A percentile compares a stretch with the other conserved stretches of the same genome.
These are phyloP conservation scores for Scheffersomyces parashehatae DNA, from an alignment of 1,139 yeast species.

Conservation along the genomic window DNA sequence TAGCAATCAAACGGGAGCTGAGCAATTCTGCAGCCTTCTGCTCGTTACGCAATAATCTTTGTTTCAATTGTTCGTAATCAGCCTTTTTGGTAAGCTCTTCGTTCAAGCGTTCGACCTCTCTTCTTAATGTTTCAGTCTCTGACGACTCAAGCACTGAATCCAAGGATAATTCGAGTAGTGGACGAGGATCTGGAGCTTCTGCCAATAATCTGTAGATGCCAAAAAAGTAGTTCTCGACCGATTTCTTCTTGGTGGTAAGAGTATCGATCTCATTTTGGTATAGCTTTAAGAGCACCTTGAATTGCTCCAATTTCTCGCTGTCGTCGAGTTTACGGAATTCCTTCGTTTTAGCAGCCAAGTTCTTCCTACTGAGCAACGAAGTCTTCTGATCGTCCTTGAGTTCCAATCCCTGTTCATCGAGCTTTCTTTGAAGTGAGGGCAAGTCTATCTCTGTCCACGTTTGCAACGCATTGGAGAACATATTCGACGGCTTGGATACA, in stretches of 20 bases:
- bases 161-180: slow-evolving; percentile 70
- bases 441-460: slow-evolving; percentile 78
- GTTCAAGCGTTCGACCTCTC: slow-evolving; percentile 56
- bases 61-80: slow-evolving; percentile 77
- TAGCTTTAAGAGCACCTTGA: slow-evolving; percentile 69
- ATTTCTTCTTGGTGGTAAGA: slow-evolving; percentile 75
- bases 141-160: slow-evolving; percentile 63
- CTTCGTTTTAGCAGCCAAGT: slow-evolving; percentile 78
- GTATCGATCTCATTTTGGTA: slow-evolving; percentile 89
- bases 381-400: slow-evolving; percentile 69
- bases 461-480: slow-evolving; percentile 55
- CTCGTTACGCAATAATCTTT: slow-evolving; percentile 57
- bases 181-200: slow-evolving; percentile 93
- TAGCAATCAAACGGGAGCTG: slow-evolving; percentile 47
- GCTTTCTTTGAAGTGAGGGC: slow-evolving; percentile 62
- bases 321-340: slow-evolving; percentile 73
- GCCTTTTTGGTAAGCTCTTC: slow-evolving; percentile 66
- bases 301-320: slow-evolving; percentile 61
- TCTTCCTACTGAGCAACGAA: slow-evolving; percentile 70
- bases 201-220: slow-evolving; percentile 73
- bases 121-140: slow-evolving; percentile 53
- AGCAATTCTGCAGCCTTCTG: slow-evolving; percentile 57
- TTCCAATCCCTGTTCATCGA: slow-evolving; percentile 75
- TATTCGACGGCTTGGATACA: slow-evolving; percentile 6
- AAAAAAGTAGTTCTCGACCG: slow-evolving; percentile 71